Base-by-base conservation (phyloP, 352 stramenopile genomes). In the Phytopythium aichiense region DNA sequence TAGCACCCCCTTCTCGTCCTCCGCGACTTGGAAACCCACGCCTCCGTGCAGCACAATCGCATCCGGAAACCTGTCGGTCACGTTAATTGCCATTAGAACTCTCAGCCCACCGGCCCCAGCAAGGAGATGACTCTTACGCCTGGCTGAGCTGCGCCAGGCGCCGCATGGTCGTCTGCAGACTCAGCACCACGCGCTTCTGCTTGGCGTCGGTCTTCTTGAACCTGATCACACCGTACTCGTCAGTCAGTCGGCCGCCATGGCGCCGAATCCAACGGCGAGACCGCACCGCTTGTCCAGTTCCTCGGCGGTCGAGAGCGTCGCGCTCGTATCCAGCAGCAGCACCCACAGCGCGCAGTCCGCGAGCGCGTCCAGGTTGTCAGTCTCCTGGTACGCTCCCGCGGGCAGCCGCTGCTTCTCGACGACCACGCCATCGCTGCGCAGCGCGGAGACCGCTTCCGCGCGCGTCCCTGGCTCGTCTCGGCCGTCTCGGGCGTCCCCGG, bases 31-130 rank as follows among this genome's bases (percentile, higher is more conserved):
- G 50, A 95, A 95, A 46, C 82, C 84, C 33, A 77, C 70, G 35
- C 86, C 86, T 28, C 84, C 86, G 46, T 92, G 73, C 33, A 95
- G 61, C 50, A 93, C 80, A 37, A 83, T 74, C 25, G 72, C 69
- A 11, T 89, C 74, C 11, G 81, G 77, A 30, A 95, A 83, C 23
- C 81, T 93, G 4, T 35, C 7, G 3, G 20, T 9, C 20, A 55
- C 30, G 50, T 64, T 28, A 62, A 40, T 15, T 40, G 22, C 7
- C 7, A 20, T 31, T 15, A 52, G 20, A 52, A 20, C 46, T 11
- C n/a, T 6, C 8, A 13, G 9, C 30, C 9, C 38, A 20, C 6
- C 50, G 15, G 22, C 38, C 43, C 35, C 11, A 48, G 28, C 53
- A 20, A 40, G 13, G 15, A 20, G 31, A 46, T 52, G 4, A 5